Base-by-base conservation (phyloP, 352 stramenopile genomes). In the Pythium volutum region DNA sequence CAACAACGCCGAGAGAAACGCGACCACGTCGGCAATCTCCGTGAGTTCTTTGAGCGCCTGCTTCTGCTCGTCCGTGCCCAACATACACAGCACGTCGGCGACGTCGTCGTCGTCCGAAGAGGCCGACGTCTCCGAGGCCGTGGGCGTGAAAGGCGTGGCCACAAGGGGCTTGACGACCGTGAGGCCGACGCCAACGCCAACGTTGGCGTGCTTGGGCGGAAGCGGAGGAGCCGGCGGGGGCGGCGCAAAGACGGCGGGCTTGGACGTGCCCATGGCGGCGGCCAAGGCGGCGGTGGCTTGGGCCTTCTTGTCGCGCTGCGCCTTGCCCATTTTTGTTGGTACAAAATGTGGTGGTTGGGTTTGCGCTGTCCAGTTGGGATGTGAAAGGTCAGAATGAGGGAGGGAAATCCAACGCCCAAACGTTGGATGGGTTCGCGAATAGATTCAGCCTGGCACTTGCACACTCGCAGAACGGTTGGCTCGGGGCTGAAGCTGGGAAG, bases 241-340 rank as follows among this genome's bases (percentile, higher is more conserved):
- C 16, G 50, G n/a, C 20, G 52, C 52, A 23, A 79, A 69, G 34
- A 71, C 61, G 27, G 80, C 80, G 33, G 74, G 73, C 42, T 68
- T 67, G 23, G 41, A 67, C 10, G 64, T 56, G 8, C 65, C 34
- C 58, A 87, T 70, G 39, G 74, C 59, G 36, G 71, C 54, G 22
- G 73, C 67, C 56, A 83, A 9, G 18, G 74, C 63, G 25, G 77
- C 81, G 53, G 79, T 75, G 47, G 76, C 73, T 26, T 76, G 77
- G 50, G 81, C 81, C 51, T 83, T 79, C 38, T 73, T 74, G 56
- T 77, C 71, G 51, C 79, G 77, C 64, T 90, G 81, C 71, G 69
- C 81, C 65, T 90, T 90, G 67, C 81, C 81, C 81, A 90, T 36
- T 36, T n/a, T 36, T 36, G 31, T 36, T 36, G 31, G 31, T 90